Conservation (phyloP, 2,329 filamentous ascomycete species). For the Clathrospora elynae region DNA sequence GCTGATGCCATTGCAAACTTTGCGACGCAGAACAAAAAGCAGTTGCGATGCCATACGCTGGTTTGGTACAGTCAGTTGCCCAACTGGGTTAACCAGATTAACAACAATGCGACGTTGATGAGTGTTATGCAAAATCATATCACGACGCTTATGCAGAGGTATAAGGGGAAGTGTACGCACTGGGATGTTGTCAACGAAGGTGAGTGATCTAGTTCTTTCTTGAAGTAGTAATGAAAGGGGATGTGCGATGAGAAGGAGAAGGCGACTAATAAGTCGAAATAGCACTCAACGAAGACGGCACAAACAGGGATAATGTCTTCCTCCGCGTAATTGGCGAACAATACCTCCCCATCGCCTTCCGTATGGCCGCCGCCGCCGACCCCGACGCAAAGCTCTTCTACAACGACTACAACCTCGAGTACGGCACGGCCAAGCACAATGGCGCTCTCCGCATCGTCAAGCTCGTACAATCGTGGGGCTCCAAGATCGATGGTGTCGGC, state of each 20-base stretch:
- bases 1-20: slow-evolving; percentile 46
- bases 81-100: slow-evolving; percentile 43
- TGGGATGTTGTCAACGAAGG: slow-evolving; percentile 49
- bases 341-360: slow-evolving; percentile 64
- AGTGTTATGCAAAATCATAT: slow-evolving; percentile 49
- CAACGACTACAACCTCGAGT: slow-evolving; percentile 69
- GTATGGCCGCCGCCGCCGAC: slow-evolving; percentile 61
- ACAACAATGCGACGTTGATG: slow-evolving; percentile 46
- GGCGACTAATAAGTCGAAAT: too few species aligned
- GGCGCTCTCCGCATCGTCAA: slow-evolving; percentile 44
- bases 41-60: slow-evolving; percentile 49
- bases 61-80: slow-evolving; percentile 50
- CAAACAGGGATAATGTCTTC: slow-evolving; percentile 60
- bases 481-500: slow-evolving; percentile 64
- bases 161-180: slow-evolving; percentile 45
- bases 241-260: too few species aligned
- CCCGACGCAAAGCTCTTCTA: slow-evolving; percentile 64
- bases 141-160: slow-evolving; percentile 43
- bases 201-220: too few species aligned
- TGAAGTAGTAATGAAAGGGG: too few species aligned
- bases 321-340: slow-evolving; percentile 60
- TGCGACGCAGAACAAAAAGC: slow-evolving; percentile 43
- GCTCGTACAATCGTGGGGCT: slow-evolving; percentile 46
- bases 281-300: slow-evolving; percentile 64
- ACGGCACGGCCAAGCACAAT: slow-evolving; percentile 51